phyloP scores from a whole-genome alignment of 1,284 basidiomycete species.

The Porogramme epimiltina region DNA sequence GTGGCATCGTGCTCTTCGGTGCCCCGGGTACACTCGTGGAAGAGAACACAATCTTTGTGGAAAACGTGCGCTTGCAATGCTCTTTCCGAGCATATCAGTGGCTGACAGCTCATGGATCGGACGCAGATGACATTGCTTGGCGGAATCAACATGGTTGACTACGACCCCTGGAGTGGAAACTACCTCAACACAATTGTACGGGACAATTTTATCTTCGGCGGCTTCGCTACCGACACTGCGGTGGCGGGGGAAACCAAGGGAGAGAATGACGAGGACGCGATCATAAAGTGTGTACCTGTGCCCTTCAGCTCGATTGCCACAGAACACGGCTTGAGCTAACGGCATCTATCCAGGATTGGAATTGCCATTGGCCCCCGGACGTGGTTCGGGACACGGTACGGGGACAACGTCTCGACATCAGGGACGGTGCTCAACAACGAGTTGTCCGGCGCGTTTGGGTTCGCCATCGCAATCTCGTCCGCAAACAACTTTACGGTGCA shows the following conservation, averaged over 20 bases:
- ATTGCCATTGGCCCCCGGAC: conserved; percentile 77
- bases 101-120: not conserved
- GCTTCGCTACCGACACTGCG: conserved; percentile 55
- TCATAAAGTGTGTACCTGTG: conserved; percentile 61
- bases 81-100: not conserved
- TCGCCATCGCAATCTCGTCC: conserved; percentile 66
- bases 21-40: conserved; percentile 75
- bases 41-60: conserved; percentile 74
- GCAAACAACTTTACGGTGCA: conserved; percentile 69
- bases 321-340: too few species aligned
- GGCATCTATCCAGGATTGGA: conserved; percentile 50
- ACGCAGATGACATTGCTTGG: conserved; percentile 70
- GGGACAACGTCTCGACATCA: conserved; percentile 59
- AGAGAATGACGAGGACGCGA: conserved; percentile 56
- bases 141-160: conserved; percentile 84
- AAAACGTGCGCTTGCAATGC: conserved; percentile 59
- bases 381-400: conserved; percentile 73
- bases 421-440: conserved; percentile 67
- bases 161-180: conserved; percentile 72
- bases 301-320: not conserved
- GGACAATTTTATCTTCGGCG: conserved; percentile 72
- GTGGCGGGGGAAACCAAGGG: conserved; percentile 47
- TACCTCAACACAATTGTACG: conserved; percentile 70
- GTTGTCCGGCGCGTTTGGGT: conserved; percentile 74
- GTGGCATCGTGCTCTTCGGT: conserved; percentile 85